Evolutionary conservation across 306 rosid species (phyloP).

Genomic region (Dryas drummondii): DNA sequence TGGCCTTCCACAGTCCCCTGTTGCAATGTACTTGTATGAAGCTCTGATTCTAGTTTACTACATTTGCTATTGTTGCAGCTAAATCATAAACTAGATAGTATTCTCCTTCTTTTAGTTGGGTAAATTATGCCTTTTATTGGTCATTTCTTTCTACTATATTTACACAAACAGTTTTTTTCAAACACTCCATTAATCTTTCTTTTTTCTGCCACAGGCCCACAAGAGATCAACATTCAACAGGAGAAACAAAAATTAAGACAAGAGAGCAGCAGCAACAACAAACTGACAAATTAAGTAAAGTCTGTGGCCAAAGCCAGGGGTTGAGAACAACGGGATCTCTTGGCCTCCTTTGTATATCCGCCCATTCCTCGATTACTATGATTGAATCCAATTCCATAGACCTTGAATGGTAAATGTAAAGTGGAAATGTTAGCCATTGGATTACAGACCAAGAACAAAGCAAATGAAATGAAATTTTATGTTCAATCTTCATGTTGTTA

Average conservation of each 20-base stretch:
- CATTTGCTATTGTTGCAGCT: background rate
- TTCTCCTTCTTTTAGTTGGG: background rate
- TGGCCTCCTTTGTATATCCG: background rate
- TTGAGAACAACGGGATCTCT: background rate
- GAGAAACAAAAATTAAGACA: background rate
- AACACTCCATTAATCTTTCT: background rate
- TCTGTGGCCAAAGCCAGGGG: background rate
- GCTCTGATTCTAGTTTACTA: background rate
- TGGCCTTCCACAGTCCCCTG: background rate
- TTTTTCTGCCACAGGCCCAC: too few species aligned
- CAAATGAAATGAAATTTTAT: background rate
- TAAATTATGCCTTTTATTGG: background rate
- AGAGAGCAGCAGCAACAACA: background rate
- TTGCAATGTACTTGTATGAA: background rate
- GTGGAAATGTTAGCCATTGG: background rate
- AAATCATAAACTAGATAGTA: background rate
- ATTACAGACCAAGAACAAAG: background rate
- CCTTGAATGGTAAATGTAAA: background rate
- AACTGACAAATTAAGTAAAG: background rate
- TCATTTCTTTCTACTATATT: background rate
- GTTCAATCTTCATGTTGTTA: background rate
- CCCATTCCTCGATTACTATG: background rate
- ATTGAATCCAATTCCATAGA: background rate
- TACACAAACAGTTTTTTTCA: background rate
- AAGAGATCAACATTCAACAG: background rate